Conservation (phyloP, 176 grass and related monocot genomes). For the Musa itinerans region DNA sequence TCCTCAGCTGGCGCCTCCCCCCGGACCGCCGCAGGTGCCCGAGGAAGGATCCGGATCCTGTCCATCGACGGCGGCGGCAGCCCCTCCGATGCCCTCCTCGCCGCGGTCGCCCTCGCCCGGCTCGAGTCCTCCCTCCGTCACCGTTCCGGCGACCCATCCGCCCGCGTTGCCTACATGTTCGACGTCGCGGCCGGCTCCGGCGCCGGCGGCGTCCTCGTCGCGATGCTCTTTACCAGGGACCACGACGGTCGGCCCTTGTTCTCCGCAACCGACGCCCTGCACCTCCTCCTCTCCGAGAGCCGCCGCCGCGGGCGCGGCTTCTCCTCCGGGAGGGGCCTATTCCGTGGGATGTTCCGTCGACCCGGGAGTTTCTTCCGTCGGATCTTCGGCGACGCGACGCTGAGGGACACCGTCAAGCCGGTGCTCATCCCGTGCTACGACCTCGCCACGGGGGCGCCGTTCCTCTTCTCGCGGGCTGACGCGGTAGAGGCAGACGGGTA, state of each 20-base stretch:
- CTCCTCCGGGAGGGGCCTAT: slow-evolving; percentile 8
- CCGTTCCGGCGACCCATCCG: slow-evolving; percentile 40
- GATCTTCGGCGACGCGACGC: slow-evolving; percentile 57
- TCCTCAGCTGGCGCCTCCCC: background rate
- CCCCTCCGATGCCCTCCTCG: slow-evolving; percentile 60
- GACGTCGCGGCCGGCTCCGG: slow-evolving; percentile 79
- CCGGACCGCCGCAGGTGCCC: background rate
- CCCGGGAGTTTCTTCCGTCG: slow-evolving; percentile 10
- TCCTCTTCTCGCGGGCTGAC: slow-evolving; percentile 93
- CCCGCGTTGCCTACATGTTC: slow-evolving; percentile 67
- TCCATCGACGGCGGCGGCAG: slow-evolving; percentile 80
- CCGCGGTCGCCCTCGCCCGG: slow-evolving; percentile 46
- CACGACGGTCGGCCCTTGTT: slow-evolving; percentile 48
- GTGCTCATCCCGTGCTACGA: slow-evolving; percentile 90
- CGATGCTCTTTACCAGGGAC: slow-evolving; percentile 64
- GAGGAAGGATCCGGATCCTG: slow-evolving; percentile 58
- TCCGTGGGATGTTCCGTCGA: slow-evolving; percentile 44
- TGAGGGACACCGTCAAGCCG: slow-evolving; percentile 59
- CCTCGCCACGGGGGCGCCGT: slow-evolving; percentile 43
- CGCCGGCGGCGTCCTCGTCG: slow-evolving; percentile 72
- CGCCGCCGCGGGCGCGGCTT: slow-evolving; percentile 22
- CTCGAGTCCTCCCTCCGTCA: slow-evolving; percentile 60
- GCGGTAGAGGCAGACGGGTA: slow-evolving; percentile 53
- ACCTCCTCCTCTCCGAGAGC: slow-evolving; percentile 40
- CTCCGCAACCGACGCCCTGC: slow-evolving; percentile 67